These are phyloP conservation scores for Peniophora sp. DNA, from an alignment of 1,284 basidiomycete genomes.

Conservation along the genomic window DNA sequence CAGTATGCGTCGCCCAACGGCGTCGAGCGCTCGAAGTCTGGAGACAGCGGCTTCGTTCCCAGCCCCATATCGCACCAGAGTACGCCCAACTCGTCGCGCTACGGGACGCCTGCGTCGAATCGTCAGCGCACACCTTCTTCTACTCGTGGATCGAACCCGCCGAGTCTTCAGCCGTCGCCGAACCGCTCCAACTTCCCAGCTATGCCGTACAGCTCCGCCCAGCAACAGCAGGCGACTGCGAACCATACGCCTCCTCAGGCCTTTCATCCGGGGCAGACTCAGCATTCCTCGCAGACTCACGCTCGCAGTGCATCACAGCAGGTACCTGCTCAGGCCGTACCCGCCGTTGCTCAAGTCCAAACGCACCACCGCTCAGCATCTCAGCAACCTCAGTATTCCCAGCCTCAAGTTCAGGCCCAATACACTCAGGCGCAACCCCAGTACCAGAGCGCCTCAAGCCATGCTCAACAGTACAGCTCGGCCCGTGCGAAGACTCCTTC, in stretches of 20 bases:
- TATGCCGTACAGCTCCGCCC: background rate
- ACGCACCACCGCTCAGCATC: no score
- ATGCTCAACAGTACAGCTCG: no score
- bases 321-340: no score
- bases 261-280: background rate
- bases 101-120: background rate
- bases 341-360: background rate
- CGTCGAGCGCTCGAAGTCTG: background rate
- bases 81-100: conserved; percentile 1
- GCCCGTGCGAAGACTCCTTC: background rate
- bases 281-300: background rate
- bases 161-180: conserved; percentile 3
- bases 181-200: background rate
- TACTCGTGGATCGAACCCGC: conserved; percentile 1
- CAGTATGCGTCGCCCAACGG: background rate
- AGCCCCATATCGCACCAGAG: background rate
- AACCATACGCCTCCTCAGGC: background rate
- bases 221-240: background rate
- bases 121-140: conserved; percentile 2
- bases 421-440: background rate
- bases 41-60: background rate
- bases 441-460: background rate
- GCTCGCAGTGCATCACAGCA: no score
- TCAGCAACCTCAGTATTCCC: no score
- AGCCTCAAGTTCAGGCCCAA: no score